Evolutionary conservation across 1,284 basidiomycete species (phyloP).

Genomic region (Pisolithus thermaeus): DNA sequence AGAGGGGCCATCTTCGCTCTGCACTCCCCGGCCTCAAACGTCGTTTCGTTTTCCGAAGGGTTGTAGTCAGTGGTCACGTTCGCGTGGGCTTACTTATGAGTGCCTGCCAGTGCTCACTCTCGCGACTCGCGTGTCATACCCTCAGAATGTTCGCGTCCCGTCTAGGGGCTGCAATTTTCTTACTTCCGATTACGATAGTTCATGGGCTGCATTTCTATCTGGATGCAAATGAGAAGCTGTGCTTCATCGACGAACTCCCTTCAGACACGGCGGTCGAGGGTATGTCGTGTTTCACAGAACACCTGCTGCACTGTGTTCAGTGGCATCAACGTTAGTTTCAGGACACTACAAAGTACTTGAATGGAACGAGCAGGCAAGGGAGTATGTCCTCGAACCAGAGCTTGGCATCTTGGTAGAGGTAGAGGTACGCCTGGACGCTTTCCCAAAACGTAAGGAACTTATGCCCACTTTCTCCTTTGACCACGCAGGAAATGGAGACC

Average conservation of each 20-base stretch:
- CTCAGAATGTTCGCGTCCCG: constrained; percentile 21
- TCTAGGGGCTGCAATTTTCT: constrained; percentile 7
- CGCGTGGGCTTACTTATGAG: constrained; percentile 18
- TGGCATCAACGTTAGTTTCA: constrained; percentile 28
- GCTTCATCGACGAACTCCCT: constrained; percentile 98
- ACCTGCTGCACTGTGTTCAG: not conserved
- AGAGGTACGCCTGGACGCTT: constrained; percentile 47
- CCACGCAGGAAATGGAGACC: constrained; percentile 67
- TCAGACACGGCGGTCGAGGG: constrained; percentile 96
- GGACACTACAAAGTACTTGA: constrained; percentile 92
- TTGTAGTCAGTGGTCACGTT: not conserved
- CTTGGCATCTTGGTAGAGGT: constrained; percentile 90
- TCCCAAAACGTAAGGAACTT: not conserved
- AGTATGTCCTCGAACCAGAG: constrained; percentile 69
- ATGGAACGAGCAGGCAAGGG: constrained; percentile 73
- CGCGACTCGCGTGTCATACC: not conserved
- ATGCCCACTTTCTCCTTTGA: constrained; percentile 2
- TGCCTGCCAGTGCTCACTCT: not conserved
- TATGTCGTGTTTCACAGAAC: constrained; percentile 27
- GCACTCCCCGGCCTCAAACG: not conserved
- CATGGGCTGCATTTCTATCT: constrained; percentile 80
- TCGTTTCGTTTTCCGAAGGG: not conserved
- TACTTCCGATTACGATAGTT: constrained; percentile 16
- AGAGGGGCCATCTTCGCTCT: constrained; percentile 43
- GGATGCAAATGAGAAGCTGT: constrained; percentile 86